Conservation (phyloP, 805 yeast genomes). For the Candida boidinii region DNA sequence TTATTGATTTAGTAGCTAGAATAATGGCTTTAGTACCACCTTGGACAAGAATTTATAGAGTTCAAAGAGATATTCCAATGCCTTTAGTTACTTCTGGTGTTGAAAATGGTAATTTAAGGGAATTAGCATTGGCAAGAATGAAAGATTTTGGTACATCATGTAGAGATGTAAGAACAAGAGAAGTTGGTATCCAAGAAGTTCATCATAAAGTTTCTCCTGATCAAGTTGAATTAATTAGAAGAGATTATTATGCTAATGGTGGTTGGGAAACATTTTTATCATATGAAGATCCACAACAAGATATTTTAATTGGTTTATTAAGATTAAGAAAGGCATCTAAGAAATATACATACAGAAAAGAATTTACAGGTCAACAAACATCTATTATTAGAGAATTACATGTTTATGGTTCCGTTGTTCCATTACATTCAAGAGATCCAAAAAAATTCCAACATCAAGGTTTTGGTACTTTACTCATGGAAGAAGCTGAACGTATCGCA, state of each 20-base stretch:
- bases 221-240: constrained; percentile 88
- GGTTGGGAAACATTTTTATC: constrained; percentile 98
- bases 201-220: constrained; percentile 96
- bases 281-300: constrained; percentile 96
- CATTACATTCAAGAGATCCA: constrained; percentile 93
- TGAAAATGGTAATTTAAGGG: constrained; percentile 94
- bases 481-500: constrained; percentile 95
- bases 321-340: constrained; percentile 84
- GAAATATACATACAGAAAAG: constrained; percentile 85
- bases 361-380: constrained; percentile 73
- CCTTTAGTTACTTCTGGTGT: constrained; percentile 97
- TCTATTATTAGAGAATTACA: constrained; percentile 95
- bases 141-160: constrained; percentile 95
- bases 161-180: constrained; percentile 94
- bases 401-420: constrained; percentile 96
- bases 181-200: constrained; percentile 97
- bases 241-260: constrained; percentile 96
- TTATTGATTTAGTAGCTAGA: constrained; percentile 91
- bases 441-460: constrained; percentile 99
- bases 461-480: constrained; percentile 94
- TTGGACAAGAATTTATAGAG: constrained; percentile 98
- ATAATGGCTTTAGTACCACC: constrained; percentile 96
- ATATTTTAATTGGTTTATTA: constrained; percentile 84
- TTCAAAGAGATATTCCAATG: constrained; percentile 98
- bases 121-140: constrained; percentile 94